phyloP scores from a whole-genome alignment of 352 stramenopile species.

The Phytophthora hibernalis region DNA sequence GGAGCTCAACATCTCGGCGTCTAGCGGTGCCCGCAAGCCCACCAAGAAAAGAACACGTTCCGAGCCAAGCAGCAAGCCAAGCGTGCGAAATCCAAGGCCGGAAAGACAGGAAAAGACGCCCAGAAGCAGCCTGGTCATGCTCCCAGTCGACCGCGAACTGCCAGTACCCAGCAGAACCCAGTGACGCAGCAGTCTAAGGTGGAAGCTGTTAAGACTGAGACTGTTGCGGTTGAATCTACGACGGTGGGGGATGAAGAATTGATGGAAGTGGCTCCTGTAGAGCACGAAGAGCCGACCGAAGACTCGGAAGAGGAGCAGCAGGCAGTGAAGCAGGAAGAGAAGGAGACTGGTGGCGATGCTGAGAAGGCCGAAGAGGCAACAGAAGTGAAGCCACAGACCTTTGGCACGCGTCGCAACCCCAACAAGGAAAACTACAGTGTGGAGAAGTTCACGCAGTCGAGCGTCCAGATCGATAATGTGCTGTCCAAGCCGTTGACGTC shows the following conservation, averaged over 20 bases:
- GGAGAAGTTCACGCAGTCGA: constrained; percentile 61
- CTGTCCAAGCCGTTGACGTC: constrained; percentile 78
- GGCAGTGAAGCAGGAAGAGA: constrained; percentile 12
- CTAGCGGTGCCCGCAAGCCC: constrained; percentile 41
- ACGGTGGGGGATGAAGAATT: constrained; percentile 15
- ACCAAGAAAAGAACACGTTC: constrained; percentile 84
- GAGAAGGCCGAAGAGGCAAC: constrained; percentile 1
- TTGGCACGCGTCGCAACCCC: constrained; percentile 83
- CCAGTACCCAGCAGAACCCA: constrained; percentile 4
- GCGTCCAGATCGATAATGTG: constrained; percentile 66
- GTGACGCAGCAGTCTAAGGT: not conserved
- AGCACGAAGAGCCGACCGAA: constrained; percentile 14
- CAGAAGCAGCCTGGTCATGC: constrained; percentile 2
- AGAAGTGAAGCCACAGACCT: constrained; percentile 34
- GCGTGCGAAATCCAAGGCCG: constrained; percentile 48
- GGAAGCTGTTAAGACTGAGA: constrained; percentile 10
- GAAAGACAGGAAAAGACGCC: constrained; percentile 39
- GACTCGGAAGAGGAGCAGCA: constrained; percentile 23
- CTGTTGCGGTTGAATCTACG: constrained; percentile 9
- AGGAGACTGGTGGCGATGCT: constrained; percentile 23
- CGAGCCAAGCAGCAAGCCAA: constrained; percentile 77
- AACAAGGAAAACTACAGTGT: constrained; percentile 83
- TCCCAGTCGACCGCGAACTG: constrained; percentile 12
- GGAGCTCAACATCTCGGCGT: constrained; percentile 84
- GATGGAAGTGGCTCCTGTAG: constrained; percentile 12